Evolutionary conservation across 1,284 basidiomycete genomes (phyloP).

Genomic region (Malassezia slooffiae): DNA sequence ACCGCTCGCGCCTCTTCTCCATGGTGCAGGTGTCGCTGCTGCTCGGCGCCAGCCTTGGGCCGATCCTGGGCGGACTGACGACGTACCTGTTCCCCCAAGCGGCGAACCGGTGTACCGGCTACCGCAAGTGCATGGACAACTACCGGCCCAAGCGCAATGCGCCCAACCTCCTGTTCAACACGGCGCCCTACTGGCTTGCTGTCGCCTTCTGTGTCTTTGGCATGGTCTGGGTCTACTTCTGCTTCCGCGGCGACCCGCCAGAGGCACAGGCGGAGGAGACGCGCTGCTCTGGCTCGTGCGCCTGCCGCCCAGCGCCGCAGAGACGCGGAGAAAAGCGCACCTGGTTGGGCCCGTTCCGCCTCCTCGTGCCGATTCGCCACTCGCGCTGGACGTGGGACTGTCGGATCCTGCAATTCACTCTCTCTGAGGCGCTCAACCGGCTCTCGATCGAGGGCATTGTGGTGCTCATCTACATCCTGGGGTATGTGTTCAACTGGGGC

Average conservation of each 20-base stretch:
- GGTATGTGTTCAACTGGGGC: conserved; percentile 13
- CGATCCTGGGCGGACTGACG: conserved; percentile 4
- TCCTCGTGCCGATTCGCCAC: conserved; percentile 7
- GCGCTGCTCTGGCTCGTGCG: too few relatives aligned
- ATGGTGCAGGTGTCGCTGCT: conserved; percentile 9
- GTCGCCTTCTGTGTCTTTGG: conserved; percentile 5
- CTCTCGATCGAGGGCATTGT: conserved; percentile 10
- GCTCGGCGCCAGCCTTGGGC: conserved; percentile 11
- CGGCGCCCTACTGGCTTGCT: conserved; percentile 12
- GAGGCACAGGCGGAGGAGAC: too few relatives aligned
- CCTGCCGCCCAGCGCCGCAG: too few relatives aligned
- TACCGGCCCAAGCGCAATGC: not conserved
- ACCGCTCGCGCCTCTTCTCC: conserved; percentile 8
- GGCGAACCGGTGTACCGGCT: conserved; percentile 8
- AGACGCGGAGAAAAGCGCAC: not conserved
- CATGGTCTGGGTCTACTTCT: not conserved
- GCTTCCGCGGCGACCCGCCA: too few relatives aligned
- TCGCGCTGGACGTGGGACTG: conserved; percentile 5
- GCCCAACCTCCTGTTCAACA: conserved; percentile 11
- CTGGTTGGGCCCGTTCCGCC: conserved; percentile 15
- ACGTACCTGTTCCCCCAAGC: conserved; percentile 3
- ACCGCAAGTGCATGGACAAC: not conserved
- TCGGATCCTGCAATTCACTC: conserved; percentile 9
- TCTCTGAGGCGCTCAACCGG: conserved; percentile 2
- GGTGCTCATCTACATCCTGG: conserved; percentile 9